A percentile compares a stretch with the other conserved stretches of the same genome.
Evolutionary conservation across 2,329 filamentous ascomycete genomes (phyloP).

Genomic region (Bipolaris cookei): DNA sequence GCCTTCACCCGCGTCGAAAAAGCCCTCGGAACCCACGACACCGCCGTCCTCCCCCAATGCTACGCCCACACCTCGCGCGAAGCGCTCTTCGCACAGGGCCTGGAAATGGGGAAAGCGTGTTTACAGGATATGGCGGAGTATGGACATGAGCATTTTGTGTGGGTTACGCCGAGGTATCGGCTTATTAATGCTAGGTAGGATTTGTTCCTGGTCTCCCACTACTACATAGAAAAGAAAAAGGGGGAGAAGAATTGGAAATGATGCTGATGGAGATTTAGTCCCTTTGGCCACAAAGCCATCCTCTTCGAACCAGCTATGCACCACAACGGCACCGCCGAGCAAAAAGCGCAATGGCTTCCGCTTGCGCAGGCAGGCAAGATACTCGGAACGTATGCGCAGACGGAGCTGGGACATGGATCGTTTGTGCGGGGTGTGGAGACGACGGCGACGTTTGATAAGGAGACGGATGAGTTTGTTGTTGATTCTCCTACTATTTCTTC

Average conservation of each 20-base stretch:
- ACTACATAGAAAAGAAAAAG: too few relatives aligned
- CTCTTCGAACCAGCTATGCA: conserved; percentile 47
- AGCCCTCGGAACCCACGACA: conserved; percentile 20
- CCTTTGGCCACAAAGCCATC: conserved; percentile 21
- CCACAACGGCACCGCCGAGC: conserved; percentile 46
- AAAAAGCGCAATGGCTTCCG: conserved; percentile 52
- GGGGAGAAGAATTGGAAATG: too few relatives aligned
- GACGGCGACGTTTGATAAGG: conserved; percentile 53
- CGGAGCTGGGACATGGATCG: conserved; percentile 59
- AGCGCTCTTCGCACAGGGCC: conserved; percentile 30
- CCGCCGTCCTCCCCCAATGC: conserved; percentile 28
- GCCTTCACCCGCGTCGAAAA: conserved; percentile 26
- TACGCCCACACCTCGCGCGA: conserved; percentile 36
- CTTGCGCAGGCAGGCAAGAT: conserved; percentile 51
- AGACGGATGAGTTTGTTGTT: conserved; percentile 54
- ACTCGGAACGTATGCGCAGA: conserved; percentile 54
- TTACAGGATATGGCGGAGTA: conserved; percentile 30
- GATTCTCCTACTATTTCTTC: conserved; percentile 55
- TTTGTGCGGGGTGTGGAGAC: conserved; percentile 58
- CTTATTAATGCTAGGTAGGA: conserved; percentile 21
- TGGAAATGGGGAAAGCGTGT: conserved; percentile 29
- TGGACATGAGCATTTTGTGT: conserved; percentile 30
- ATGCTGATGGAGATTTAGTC: conserved; percentile 8
- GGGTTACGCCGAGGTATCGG: conserved; percentile 20
- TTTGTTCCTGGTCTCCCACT: background rate